Percentiles rank a stretch among this genome's conserved stretches.
These are phyloP conservation scores for Nemania abortiva DNA, from an alignment of 2,329 filamentous ascomycete species.

Conservation along the genomic window DNA sequence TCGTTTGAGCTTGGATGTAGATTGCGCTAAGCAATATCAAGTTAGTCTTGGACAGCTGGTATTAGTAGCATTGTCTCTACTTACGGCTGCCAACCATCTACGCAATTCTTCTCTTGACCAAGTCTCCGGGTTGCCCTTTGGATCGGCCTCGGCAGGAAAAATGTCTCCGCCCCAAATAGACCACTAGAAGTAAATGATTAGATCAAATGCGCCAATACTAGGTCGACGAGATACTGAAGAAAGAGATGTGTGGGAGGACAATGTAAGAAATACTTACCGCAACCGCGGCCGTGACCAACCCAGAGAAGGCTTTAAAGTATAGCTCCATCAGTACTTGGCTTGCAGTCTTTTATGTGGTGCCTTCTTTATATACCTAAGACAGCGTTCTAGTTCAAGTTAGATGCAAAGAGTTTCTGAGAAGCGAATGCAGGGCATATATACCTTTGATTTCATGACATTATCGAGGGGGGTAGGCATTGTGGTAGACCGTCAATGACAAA, in stretches of 20 bases:
- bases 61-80: constrained; percentile 52
- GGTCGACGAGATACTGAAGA: not conserved
- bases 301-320: constrained; percentile 75
- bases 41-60: constrained; percentile 22
- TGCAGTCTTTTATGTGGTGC: constrained; percentile 16
- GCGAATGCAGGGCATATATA: constrained; percentile 50
- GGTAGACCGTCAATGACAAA: constrained; percentile 22
- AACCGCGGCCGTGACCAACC: constrained; percentile 83
- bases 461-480: constrained; percentile 78
- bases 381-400: constrained; percentile 66
- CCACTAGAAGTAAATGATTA: constrained; percentile 60
- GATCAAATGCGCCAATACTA: not conserved
- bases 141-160: constrained; percentile 80
- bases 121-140: constrained; percentile 75
- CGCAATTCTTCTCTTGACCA: constrained; percentile 87
- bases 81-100: constrained; percentile 83
- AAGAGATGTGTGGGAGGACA: not conserved
- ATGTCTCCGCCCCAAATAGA: constrained; percentile 87
- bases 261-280: constrained; percentile 52
- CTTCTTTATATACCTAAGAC: constrained; percentile 68
- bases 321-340: constrained; percentile 44
- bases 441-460: constrained; percentile 76
- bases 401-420: constrained; percentile 13
- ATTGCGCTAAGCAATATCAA: constrained; percentile 65
- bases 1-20: constrained; percentile 70